Conservation (phyloP, 108 stramenopile genomes). For the Nitzschia sp. region DNA sequence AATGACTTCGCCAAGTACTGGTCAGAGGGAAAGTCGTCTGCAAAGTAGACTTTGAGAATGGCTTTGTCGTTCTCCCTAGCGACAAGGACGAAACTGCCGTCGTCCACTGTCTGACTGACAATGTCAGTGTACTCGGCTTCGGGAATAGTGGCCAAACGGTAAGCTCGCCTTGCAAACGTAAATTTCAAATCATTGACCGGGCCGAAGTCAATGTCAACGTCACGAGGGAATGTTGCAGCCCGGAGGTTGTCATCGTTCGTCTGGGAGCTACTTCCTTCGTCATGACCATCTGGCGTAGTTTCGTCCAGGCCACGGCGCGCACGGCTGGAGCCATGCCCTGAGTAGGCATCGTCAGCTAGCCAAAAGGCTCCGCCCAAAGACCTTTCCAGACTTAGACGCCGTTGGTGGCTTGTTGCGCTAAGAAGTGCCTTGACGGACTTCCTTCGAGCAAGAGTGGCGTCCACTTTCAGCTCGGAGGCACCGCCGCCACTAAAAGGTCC, state of each 20-base stretch:
- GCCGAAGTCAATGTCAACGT: conserved; percentile 59
- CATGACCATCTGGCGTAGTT: not conserved
- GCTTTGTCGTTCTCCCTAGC: conserved; percentile 8
- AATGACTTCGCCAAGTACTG: conserved; percentile 25
- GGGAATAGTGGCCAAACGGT: conserved; percentile 56
- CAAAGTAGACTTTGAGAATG: conserved; percentile 31
- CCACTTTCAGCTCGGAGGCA: conserved; percentile 48
- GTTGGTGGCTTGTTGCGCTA: not conserved
- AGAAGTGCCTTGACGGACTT: conserved; percentile 26
- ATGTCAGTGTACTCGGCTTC: conserved; percentile 43
- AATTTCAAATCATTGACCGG: conserved; percentile 2
- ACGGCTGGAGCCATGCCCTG: too few species aligned
- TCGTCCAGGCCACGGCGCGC: not conserved
- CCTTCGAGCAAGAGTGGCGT: conserved; percentile 38
- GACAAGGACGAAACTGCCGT: conserved; percentile 45
- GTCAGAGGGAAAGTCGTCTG: conserved; percentile 56
- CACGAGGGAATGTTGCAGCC: conserved; percentile 28
- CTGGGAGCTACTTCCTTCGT: not conserved
- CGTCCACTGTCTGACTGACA: conserved; percentile 55
- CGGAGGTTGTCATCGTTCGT: conserved; percentile 4
- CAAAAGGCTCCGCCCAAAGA: conserved; percentile 28
- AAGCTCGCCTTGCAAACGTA: conserved; percentile 63
- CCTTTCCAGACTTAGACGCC: not conserved
- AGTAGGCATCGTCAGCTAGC: conserved; percentile 26
- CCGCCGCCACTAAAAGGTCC: conserved; percentile 69